These are phyloP conservation scores for Trifolium repens DNA, from an alignment of 306 rosid species.

Conservation along the genomic window DNA sequence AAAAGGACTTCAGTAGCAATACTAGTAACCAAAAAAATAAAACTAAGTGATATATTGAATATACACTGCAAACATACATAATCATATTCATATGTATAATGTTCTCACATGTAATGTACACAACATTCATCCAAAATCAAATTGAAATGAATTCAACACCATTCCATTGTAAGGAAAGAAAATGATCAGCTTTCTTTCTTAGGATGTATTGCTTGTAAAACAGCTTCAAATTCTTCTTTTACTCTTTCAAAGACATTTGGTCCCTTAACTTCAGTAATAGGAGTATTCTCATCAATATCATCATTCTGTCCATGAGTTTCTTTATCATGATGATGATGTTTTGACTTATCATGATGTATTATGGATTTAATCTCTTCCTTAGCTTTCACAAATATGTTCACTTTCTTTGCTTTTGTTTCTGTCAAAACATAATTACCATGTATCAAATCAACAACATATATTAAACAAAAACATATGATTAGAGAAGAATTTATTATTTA, in stretches of 20 bases:
- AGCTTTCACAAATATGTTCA: constrained; percentile 48
- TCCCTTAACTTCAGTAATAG: constrained; percentile 59
- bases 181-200: constrained; percentile 48
- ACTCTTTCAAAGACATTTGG: constrained; percentile 68
- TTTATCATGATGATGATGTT: constrained; percentile 54
- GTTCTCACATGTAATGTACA: too few species aligned
- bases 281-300: constrained; percentile 64
- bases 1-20: too few species aligned
- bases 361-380: constrained; percentile 59
- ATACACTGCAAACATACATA: too few species aligned
- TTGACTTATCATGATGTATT: constrained; percentile 57
- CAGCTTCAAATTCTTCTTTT: constrained; percentile 79
- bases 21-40: too few species aligned
- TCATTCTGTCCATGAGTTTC: constrained; percentile 74
- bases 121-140: constrained; percentile 6
- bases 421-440: constrained; percentile 43
- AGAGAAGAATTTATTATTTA: constrained; percentile 22
- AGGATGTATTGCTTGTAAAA: constrained; percentile 59
- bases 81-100: too few species aligned
- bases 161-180: constrained; percentile 35
- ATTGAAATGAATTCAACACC: constrained; percentile 37
- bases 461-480: constrained; percentile 5
- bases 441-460: constrained; percentile 5
- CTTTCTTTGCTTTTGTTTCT: constrained; percentile 47
- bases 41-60: too few species aligned